These are phyloP conservation scores for Saccharomycopsis hybrid DNA, from an alignment of 1,139 yeast species.

Conservation along the genomic window DNA sequence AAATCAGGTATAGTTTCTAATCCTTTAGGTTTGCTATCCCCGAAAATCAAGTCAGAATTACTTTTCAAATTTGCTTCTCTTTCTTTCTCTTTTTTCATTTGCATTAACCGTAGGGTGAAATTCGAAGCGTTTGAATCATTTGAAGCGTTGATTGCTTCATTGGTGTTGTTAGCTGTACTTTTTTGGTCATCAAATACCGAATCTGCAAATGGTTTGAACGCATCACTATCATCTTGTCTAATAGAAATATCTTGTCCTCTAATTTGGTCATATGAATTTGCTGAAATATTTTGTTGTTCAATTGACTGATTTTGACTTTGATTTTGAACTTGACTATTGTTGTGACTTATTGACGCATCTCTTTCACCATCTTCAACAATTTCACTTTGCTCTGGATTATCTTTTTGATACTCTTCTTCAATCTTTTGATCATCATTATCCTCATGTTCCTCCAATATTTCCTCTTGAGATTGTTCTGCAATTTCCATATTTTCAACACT, in stretches of 20 bases:
- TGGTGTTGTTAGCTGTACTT: not conserved
- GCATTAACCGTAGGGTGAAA: conserved; percentile 19
- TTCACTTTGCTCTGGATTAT: not conserved
- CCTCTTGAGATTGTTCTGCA: not conserved
- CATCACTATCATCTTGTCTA: conserved; percentile 8
- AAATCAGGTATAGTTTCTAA: too few relatives aligned
- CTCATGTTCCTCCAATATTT: too few relatives aligned
- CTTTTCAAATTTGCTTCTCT: not conserved
- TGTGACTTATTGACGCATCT: too few relatives aligned
- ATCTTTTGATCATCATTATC: not conserved
- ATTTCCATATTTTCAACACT: not conserved
- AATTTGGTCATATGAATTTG: not conserved
- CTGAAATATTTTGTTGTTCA: not conserved
- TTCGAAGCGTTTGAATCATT: conserved; percentile 16
- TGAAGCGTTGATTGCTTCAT: conserved; percentile 1
- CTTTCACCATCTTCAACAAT: not conserved
- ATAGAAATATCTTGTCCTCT: conserved; percentile 5
- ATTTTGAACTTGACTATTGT: too few relatives aligned
- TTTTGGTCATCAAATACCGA: conserved; percentile 8
- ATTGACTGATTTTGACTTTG: not conserved
- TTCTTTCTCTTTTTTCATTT: conserved; percentile 18
- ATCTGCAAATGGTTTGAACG: conserved; percentile 17
- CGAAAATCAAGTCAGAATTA: too few relatives aligned
- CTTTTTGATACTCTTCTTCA: not conserved
- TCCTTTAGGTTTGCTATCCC: too few relatives aligned